Percentiles rank a stretch among this genome's conserved stretches.
Evolutionary conservation across 331 rosid genomes (phyloP).

Genomic region (Arachis monticola): DNA sequence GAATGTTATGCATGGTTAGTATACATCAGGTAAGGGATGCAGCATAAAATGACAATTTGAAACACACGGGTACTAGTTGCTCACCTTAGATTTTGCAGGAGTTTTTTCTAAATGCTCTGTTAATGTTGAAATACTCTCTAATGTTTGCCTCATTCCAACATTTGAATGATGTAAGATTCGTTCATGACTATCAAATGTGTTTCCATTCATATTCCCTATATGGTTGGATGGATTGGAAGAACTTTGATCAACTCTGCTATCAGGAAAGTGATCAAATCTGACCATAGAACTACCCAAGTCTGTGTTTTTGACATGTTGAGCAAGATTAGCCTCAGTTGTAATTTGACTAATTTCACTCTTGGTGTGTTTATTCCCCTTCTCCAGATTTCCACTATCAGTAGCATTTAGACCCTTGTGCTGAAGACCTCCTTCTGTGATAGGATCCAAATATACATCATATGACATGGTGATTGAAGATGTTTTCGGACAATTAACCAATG

Average conservation of each 20-base stretch:
- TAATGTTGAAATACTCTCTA: conserved; percentile 47
- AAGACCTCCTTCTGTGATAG: conserved; percentile 42
- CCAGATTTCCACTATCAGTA: conserved; percentile 31
- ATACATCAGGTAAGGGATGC: conserved; percentile 1
- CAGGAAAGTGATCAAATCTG: conserved; percentile 42
- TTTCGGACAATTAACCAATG: conserved; percentile 37
- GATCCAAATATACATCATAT: conserved; percentile 39
- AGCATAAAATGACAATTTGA: conserved; percentile 23
- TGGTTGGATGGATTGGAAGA: conserved; percentile 39
- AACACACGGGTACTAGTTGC: conserved; percentile 36
- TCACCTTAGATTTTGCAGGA: conserved; percentile 61
- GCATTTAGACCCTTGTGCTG: conserved; percentile 33
- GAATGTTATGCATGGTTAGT: conserved; percentile 10
- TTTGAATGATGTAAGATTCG: conserved; percentile 37
- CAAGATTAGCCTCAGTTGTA: conserved; percentile 18
- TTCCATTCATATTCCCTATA: conserved; percentile 38
- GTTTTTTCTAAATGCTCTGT: conserved; percentile 40
- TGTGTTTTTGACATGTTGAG: conserved; percentile 38
- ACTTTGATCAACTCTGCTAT: conserved; percentile 35
- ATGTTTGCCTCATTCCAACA: conserved; percentile 36
- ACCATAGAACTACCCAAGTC: conserved; percentile 46
- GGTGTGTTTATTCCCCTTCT: conserved; percentile 25
- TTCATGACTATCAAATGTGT: conserved; percentile 49
- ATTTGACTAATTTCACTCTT: conserved; percentile 34
- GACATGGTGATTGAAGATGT: conserved; percentile 29